Evolutionary conservation across 345 rosid genomes (phyloP).

Genomic region (Camelina laxa): DNA sequence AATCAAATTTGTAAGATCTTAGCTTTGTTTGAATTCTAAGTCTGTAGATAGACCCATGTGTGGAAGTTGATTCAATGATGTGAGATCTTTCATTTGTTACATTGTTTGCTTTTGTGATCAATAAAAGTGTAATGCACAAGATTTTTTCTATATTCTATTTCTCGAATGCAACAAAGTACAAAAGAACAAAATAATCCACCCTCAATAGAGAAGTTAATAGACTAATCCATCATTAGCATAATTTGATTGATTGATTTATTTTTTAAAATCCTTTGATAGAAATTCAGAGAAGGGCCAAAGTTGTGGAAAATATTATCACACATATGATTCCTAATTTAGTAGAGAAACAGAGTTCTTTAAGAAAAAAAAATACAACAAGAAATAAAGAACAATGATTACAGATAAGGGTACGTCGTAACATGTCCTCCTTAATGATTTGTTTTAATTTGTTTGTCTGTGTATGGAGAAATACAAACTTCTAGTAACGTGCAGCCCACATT

Average conservation of each 20-base stretch:
- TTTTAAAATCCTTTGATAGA: background rate
- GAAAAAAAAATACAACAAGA: constrained; percentile 2
- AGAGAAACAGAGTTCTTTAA: background rate
- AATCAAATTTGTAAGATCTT: constrained; percentile 13
- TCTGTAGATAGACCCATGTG: constrained; percentile 34
- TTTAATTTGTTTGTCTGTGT: too few relatives aligned
- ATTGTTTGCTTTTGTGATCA: constrained; percentile 25
- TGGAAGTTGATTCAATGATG: background rate
- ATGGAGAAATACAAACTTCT: constrained; percentile 1
- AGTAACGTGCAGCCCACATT: constrained; percentile 41
- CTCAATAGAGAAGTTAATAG: background rate
- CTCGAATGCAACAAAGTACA: background rate
- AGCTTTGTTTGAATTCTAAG: constrained; percentile 28
- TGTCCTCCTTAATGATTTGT: constrained; percentile 9
- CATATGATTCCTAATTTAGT: background rate
- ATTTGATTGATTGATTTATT: too few relatives aligned
- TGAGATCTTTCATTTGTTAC: constrained; percentile 8
- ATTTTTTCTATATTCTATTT: background rate
- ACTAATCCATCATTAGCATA: constrained; percentile 14
- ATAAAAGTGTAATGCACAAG: constrained; percentile 6
- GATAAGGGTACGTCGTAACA: constrained; percentile 21
- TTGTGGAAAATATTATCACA: background rate
- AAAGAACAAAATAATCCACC: background rate
- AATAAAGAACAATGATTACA: background rate
- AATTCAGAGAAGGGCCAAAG: background rate